phyloP scores from a whole-genome alignment of 192 early-diverging fungal species.

The Glomus cerebriforme region DNA sequence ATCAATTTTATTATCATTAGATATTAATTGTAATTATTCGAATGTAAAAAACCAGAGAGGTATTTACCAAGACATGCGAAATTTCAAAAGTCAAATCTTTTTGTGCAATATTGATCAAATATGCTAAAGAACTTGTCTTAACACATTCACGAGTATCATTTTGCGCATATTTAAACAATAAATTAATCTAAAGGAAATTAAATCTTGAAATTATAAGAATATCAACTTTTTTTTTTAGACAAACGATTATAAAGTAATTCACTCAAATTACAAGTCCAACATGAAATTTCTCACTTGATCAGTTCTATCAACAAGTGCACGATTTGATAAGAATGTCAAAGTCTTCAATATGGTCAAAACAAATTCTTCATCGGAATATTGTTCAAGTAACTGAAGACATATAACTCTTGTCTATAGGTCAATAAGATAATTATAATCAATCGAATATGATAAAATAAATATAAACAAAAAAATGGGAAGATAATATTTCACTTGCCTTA shows the following conservation, averaged over 20 bases:
- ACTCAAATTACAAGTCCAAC: not conserved
- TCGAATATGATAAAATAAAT: not conserved
- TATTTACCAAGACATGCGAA: slow-evolving; percentile 8
- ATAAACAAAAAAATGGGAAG: not conserved
- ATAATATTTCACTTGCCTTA: not conserved
- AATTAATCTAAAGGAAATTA: not conserved
- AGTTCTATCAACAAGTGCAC: slow-evolving; percentile 13
- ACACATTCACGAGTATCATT: not conserved
- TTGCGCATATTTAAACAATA: slow-evolving; percentile 11
- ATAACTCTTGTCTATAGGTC: not conserved
- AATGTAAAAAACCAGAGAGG: not conserved
- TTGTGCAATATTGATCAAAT: slow-evolving; percentile 1
- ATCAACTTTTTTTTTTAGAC: not conserved
- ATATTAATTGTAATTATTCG: not conserved
- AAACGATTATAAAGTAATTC: not conserved
- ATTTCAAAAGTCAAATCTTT: slow-evolving; percentile 1
- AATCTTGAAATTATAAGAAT: not conserved
- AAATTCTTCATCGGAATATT: not conserved
- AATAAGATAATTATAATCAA: too few relatives aligned
- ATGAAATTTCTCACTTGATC: not conserved
- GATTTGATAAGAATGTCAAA: slow-evolving; percentile 20
- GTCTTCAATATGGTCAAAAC: slow-evolving; percentile 11
- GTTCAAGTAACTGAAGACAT: slow-evolving; percentile 13
- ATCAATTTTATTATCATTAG: not conserved
- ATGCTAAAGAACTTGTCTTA: not conserved